A percentile compares a stretch with the other conserved stretches of the same genome.
Conservation (phyloP, 2,329 filamentous ascomycete species). For the Pseudonectria foliicola region DNA sequence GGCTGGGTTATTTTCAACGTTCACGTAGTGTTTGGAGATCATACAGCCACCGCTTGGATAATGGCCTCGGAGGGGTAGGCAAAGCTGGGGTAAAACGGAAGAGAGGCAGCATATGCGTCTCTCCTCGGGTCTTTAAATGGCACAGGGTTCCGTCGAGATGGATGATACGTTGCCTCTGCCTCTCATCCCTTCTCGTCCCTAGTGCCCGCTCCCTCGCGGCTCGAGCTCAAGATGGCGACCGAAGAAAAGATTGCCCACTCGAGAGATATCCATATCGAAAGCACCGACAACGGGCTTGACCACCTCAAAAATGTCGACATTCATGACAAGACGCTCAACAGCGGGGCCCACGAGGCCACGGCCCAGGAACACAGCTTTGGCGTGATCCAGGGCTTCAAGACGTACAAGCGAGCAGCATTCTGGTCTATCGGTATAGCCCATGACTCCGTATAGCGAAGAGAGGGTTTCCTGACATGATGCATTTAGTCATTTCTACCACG, state of each 20-base stretch:
- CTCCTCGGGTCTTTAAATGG: too few relatives aligned
- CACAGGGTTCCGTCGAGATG: neutral
- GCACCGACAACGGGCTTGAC: constrained; percentile 21
- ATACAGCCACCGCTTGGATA: too few relatives aligned
- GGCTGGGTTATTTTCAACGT: too few relatives aligned
- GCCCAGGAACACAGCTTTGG: constrained; percentile 30
- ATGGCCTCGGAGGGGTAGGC: too few relatives aligned
- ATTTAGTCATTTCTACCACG: constrained; percentile 34
- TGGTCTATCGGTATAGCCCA: constrained; percentile 31
- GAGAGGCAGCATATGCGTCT: too few relatives aligned
- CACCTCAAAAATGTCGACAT: constrained; percentile 27
- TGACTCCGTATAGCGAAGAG: too few relatives aligned
- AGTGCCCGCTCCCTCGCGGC: neutral
- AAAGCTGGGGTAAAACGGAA: too few relatives aligned
- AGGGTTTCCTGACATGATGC: constrained; percentile 2
- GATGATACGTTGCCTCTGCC: neutral
- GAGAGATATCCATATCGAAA: constrained; percentile 24
- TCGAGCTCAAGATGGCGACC: constrained; percentile 13
- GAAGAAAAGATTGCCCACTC: constrained; percentile 12
- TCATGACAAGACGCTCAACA: constrained; percentile 31
- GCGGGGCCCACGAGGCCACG: constrained; percentile 30
- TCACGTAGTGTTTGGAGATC: too few relatives aligned
- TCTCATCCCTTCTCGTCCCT: neutral
- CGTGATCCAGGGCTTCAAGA: constrained; percentile 29
- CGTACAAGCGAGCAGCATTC: constrained; percentile 33